phyloP scores from a whole-genome alignment of 257 asterid species.

The Eucommia ulmoides region DNA sequence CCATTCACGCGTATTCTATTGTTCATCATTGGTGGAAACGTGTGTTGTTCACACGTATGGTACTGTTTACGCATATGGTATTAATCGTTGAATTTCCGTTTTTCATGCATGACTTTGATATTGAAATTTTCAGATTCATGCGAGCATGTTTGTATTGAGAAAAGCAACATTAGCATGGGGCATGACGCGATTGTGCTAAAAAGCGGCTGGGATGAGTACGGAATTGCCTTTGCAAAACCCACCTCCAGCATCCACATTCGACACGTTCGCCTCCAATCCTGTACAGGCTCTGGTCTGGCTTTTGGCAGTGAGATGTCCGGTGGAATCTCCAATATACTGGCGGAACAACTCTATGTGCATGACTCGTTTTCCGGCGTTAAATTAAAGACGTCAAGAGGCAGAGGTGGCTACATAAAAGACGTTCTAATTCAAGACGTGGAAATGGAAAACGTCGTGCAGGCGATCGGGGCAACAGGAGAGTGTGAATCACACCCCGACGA shows the following conservation, averaged over 20 bases:
- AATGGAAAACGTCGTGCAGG: conserved; percentile 48
- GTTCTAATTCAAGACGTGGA: conserved; percentile 29
- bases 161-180: conserved; percentile 78
- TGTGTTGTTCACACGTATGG: too few relatives aligned
- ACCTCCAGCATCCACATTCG: conserved; percentile 55
- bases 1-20: too few relatives aligned
- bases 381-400: conserved; percentile 61
- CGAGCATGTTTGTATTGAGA: conserved; percentile 66
- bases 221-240: conserved; percentile 54
- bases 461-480: conserved; percentile 71
- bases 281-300: conserved; percentile 63
- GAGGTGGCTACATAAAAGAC: conserved; percentile 70
- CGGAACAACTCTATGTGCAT: conserved; percentile 38
- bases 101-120: too few relatives aligned
- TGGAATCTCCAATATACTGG: conserved; percentile 57
- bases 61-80: too few relatives aligned
- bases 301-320: conserved; percentile 98
- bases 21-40: too few relatives aligned
- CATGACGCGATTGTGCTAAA: conserved; percentile 69
- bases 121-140: conserved; percentile 64
- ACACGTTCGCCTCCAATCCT: conserved; percentile 34
- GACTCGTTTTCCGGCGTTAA: conserved; percentile 52
- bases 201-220: conserved; percentile 99
- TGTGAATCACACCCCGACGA: conserved; percentile 73
- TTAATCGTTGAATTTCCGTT: too few relatives aligned